Evolutionary conservation across 495 filamentous ascomycete genomes (phyloP).

Genomic region (Bacidia rubella): DNA sequence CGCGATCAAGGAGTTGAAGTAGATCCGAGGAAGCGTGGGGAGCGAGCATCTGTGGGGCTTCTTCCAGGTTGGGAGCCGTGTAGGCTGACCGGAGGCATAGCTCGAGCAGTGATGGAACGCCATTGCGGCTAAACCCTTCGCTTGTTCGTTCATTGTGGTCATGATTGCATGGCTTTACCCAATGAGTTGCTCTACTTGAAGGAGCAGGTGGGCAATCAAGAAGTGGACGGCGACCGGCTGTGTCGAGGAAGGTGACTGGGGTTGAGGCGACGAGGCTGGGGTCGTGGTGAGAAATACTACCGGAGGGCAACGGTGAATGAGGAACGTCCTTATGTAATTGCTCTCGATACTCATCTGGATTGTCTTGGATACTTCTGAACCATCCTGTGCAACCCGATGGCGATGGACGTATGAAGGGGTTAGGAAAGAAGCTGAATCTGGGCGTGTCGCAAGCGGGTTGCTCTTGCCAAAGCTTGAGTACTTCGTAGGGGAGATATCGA

Average conservation of each 20-base stretch:
- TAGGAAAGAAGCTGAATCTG: constrained; percentile 30
- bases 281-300: background rate
- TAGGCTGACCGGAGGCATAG: constrained; percentile 37
- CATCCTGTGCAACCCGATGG: constrained; percentile 4
- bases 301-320: background rate
- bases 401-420: constrained; percentile 28
- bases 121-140: constrained; percentile 7
- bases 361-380: background rate
- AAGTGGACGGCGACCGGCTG: constrained; percentile 28
- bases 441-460: constrained; percentile 7
- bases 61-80: constrained; percentile 30
- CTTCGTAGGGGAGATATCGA: constrained; percentile 53
- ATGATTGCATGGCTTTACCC: background rate
- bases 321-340: background rate
- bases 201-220: constrained; percentile 8
- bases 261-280: constrained; percentile 33
- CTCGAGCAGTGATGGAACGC: constrained; percentile 45
- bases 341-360: background rate
- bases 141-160: background rate
- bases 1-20: constrained; percentile 27
- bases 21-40: constrained; percentile 33
- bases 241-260: constrained; percentile 29
- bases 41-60: constrained; percentile 24
- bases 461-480: constrained; percentile 24
- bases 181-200: background rate